Percentiles rank a stretch among this genome's conserved stretches.
These are phyloP conservation scores for Sphenostylis stenocarpa DNA, from an alignment of 306 rosid genomes.

Conservation along the genomic window DNA sequence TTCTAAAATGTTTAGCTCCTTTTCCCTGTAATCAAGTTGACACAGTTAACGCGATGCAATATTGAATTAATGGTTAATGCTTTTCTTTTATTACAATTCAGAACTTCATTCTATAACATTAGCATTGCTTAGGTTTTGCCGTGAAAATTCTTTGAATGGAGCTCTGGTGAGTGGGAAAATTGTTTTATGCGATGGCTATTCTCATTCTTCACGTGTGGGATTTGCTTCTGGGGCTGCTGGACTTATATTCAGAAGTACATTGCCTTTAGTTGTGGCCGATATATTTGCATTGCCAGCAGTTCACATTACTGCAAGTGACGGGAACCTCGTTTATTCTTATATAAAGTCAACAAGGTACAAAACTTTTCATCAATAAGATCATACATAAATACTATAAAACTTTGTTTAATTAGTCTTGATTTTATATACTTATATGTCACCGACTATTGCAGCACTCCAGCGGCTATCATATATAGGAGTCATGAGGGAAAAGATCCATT, in stretches of 20 bases:
- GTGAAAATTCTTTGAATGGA: background rate
- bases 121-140: conserved; percentile 13
- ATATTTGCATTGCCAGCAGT: conserved; percentile 35
- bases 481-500: conserved; percentile 10
- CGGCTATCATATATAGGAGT: conserved; percentile 38
- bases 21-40: too few species aligned
- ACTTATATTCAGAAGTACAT: background rate
- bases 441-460: conserved; percentile 25
- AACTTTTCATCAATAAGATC: background rate
- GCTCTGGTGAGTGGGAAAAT: conserved; percentile 41
- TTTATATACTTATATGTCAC: background rate
- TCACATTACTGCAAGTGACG: background rate
- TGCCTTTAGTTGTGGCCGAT: background rate
- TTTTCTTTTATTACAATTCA: background rate
- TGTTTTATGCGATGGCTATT: conserved; percentile 29
- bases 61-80: too few species aligned
- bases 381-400: too few species aligned
- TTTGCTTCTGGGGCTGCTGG: conserved; percentile 24
- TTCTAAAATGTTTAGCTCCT: too few species aligned
- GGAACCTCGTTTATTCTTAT: conserved; percentile 12
- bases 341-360: background rate
- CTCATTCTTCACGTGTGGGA: background rate
- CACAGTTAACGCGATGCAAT: too few species aligned
- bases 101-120: background rate
- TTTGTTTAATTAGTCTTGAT: too few species aligned